Evolutionary conservation across 2,329 filamentous ascomycete species (phyloP), one percentile per base, ranked within the genome.

Genomic region (Claviceps arundinis): DNA sequence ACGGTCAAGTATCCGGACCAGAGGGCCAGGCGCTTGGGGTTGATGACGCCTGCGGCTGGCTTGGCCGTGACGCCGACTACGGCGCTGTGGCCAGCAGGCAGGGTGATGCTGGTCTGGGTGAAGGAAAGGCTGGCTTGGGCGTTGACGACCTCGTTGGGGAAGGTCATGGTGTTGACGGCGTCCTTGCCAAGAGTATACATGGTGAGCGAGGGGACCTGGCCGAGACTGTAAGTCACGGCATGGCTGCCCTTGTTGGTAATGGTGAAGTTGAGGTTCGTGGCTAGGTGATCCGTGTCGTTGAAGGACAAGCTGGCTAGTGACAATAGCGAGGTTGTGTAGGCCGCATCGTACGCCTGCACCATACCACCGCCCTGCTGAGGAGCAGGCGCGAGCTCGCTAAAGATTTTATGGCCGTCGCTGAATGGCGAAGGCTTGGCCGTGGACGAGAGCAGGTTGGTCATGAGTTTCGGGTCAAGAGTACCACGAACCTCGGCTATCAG

Each of bases 211-310:
- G 71, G 69, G 8, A 72, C 62, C 52, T 80, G 68, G 30, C 67
- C 68, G 8, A 84, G 63, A 7, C 68, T 66, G 62, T 80, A 81
- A 52, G 73, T 74, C 46, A 80, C 63, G 0, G 69, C 62, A 16
- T 68, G 65, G 13, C 65, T 65, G 44, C 75, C 76, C 7, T 69
- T 68, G 67, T 84, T 84, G 58, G 64, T 70, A 56, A 84, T 70
- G 38, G 68, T 73, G 59, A 84, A 79, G 57, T 73, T 72, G 43
- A 72, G 65, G 1, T 67, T 68, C 5, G 67, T 62, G 42, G 64
- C 60, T 54, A 81, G 73, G 68, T 82, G 60, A 56, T 77, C 75
- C 0, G 78, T 80, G 60, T 84, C 81, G 60, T 84, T 83, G 66
- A 84, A 82, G 2, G 76, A 72, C 8, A 85, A 65, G 60, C 73